phyloP scores from a whole-genome alignment of 2,329 filamentous ascomycete species.

The Paecilomyces variotii region DNA sequence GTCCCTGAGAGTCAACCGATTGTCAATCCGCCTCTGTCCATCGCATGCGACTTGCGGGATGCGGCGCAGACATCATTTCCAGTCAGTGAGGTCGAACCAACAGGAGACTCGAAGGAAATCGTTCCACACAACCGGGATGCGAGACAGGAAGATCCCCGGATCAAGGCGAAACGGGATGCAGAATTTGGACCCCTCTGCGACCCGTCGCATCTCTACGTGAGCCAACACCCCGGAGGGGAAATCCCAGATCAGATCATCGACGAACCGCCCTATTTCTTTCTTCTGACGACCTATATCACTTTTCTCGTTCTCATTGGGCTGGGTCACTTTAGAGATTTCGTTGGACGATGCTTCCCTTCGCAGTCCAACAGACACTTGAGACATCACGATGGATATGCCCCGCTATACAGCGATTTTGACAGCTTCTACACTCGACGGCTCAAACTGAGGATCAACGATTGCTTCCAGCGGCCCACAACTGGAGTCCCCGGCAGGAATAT shows the following conservation, averaged over 20 bases:
- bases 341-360: constrained; percentile 81
- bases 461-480: constrained; percentile 80
- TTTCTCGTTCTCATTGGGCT: constrained; percentile 90
- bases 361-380: constrained; percentile 74
- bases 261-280: constrained; percentile 86
- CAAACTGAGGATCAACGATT: constrained; percentile 90
- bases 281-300: constrained; percentile 92
- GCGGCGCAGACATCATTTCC: background rate
- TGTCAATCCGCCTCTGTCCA: background rate
- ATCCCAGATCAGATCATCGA: constrained; percentile 77
- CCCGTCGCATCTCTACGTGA: constrained; percentile 72
- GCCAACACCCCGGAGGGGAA: constrained; percentile 68
- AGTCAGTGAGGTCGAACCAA: background rate
- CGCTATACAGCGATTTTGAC: constrained; percentile 92
- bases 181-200: constrained; percentile 80
- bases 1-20: background rate
- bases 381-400: constrained; percentile 76
- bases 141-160: constrained; percentile 60
- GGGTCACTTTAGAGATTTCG: constrained; percentile 88
- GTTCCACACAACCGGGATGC: background rate
- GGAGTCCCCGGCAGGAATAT: constrained; percentile 89
- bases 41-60: background rate
- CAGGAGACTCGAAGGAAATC: constrained; percentile 7
- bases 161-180: constrained; percentile 65
- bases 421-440: constrained; percentile 88